Conservation (phyloP, 106 monocot genomes). For the Dioscorea zingiberensis region DNA sequence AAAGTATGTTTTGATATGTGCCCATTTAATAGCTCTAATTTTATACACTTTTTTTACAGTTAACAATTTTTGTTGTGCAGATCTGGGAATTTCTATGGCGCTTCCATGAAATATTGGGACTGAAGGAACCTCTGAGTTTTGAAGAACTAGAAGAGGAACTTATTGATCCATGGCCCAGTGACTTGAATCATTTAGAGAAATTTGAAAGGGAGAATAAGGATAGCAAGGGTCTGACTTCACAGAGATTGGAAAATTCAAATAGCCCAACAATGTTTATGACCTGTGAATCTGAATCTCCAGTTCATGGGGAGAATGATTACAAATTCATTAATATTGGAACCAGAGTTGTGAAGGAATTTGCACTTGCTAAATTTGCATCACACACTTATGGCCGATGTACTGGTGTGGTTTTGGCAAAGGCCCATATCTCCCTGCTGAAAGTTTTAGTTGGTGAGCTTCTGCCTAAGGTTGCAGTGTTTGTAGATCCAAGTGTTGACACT, state of each 20-base stretch:
- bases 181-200: constrained; percentile 17
- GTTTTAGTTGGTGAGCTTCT: constrained; percentile 66
- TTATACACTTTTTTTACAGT: background rate
- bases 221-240: constrained; percentile 16
- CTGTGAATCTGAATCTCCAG: constrained; percentile 19
- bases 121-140: constrained; percentile 64
- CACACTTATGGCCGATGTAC: constrained; percentile 55
- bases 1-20: too few relatives aligned
- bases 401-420: constrained; percentile 58
- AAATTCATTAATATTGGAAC: constrained; percentile 58
- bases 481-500: constrained; percentile 70
- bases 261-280: constrained; percentile 3
- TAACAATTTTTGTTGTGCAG: constrained; percentile 20
- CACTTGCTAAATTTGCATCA: constrained; percentile 47
- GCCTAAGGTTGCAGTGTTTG: constrained; percentile 54
- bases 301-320: constrained; percentile 13
- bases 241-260: constrained; percentile 26
- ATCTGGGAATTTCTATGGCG: constrained; percentile 91
- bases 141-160: constrained; percentile 90
- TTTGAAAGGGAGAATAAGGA: constrained; percentile 31
- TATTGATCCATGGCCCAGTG: constrained; percentile 78
- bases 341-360: constrained; percentile 44
- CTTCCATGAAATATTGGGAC: constrained; percentile 78
- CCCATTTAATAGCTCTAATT: too few relatives aligned
- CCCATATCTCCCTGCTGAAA: constrained; percentile 70